These are phyloP conservation scores for Cucurbita moschata DNA, from an alignment of 306 rosid species.

Conservation along the genomic window DNA sequence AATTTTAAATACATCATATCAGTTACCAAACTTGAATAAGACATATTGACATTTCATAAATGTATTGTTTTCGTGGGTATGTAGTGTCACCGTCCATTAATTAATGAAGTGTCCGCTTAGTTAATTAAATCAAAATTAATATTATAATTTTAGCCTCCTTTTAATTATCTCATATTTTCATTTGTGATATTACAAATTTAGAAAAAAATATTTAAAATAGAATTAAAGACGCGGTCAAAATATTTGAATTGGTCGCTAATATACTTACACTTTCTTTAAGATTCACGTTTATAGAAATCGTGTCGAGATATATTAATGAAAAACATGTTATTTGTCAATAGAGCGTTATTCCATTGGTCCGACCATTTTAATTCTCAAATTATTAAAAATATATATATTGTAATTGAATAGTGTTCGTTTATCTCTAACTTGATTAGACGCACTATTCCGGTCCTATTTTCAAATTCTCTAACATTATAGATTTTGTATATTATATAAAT, in stretches of 20 bases:
- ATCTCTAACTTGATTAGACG: too few relatives aligned
- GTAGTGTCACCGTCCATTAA: neutral
- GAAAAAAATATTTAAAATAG: neutral
- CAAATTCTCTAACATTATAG: too few relatives aligned
- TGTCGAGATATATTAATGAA: too few relatives aligned
- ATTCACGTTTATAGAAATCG: neutral
- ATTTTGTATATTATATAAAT: too few relatives aligned
- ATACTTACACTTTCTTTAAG: neutral
- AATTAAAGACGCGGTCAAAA: neutral
- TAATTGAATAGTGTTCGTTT: too few relatives aligned
- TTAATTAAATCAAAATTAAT: neutral
- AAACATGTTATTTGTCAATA: too few relatives aligned
- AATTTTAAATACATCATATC: neutral
- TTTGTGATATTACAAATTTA: neutral
- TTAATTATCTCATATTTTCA: neutral
- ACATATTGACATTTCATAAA: neutral
- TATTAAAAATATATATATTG: too few relatives aligned
- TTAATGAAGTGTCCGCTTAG: neutral
- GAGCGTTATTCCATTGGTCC: too few relatives aligned
- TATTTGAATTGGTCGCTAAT: neutral
- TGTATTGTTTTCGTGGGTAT: neutral
- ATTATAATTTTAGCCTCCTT: neutral
- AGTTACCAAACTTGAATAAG: neutral
- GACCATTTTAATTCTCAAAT: too few relatives aligned
- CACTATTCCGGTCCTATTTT: too few relatives aligned